Percentiles rank a stretch among this genome's conserved stretches.
Evolutionary conservation across 768 basidiomycete species (phyloP).

Genomic region (Rhizopogon rudus): DNA sequence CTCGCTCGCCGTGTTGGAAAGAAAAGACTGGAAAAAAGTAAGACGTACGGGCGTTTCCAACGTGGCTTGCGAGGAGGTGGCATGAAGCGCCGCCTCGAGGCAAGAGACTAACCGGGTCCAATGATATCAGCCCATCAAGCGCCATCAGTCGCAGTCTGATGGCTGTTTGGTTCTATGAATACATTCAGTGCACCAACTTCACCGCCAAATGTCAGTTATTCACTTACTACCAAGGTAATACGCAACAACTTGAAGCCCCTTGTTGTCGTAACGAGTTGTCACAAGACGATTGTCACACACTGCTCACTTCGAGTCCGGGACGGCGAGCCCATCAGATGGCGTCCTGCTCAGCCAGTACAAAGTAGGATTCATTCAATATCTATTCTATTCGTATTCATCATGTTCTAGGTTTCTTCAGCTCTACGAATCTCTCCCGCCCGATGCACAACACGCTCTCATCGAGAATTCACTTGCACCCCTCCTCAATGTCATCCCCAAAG

Average conservation of each 20-base stretch:
- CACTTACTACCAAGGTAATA: too few relatives aligned
- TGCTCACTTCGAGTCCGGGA: too few relatives aligned
- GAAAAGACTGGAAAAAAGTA: slow-evolving; percentile 21
- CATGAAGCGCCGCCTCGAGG: slow-evolving; percentile 37
- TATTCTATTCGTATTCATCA: background rate
- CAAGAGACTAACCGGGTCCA: slow-evolving; percentile 11
- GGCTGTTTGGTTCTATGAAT: too few relatives aligned
- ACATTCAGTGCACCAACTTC: too few relatives aligned
- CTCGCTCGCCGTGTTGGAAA: slow-evolving; percentile 15
- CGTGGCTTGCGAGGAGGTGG: slow-evolving; percentile 48
- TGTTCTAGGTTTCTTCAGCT: slow-evolving; percentile 38
- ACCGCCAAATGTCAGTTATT: too few relatives aligned
- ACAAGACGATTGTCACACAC: background rate
- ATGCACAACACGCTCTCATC: slow-evolving; percentile 44
- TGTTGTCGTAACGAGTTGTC: background rate
- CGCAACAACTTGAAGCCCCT: too few relatives aligned
- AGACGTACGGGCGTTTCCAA: slow-evolving; percentile 56
- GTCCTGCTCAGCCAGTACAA: slow-evolving; percentile 13
- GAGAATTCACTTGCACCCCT: slow-evolving; percentile 46
- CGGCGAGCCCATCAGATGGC: slow-evolving; percentile 5
- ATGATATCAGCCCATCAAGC: background rate
- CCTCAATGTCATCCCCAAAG: slow-evolving; percentile 37
- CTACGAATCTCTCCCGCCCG: slow-evolving; percentile 48
- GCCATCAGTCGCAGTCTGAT: background rate
- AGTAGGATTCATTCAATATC: background rate